Base-by-base conservation (phyloP, 163 green algal species). In the Chloroidium sp. region DNA sequence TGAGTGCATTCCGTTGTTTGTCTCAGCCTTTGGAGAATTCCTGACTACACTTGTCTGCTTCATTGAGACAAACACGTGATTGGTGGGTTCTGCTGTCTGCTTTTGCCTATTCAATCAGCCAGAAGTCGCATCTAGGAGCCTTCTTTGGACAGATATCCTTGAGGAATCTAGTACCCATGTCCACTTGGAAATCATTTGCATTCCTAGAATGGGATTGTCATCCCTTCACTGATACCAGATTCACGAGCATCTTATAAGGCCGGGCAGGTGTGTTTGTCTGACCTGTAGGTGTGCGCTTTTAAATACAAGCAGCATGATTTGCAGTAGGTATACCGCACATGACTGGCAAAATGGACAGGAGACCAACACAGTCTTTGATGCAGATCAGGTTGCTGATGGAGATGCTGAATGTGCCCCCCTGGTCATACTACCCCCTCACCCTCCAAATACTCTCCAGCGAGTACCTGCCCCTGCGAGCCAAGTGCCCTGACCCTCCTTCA, bases 381-480 rank as follows among this genome's bases (percentile, higher is more conserved):
- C 87, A 95, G 90, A 85, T 95, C 14, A 79, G 82, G 72, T 85
- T 97, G 62, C 85, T 97, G 82, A 83, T 92, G 64, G 90, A 89
- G 80, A 95, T 97, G 93, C 84, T 97, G 79, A 82, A 89, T 36
- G 59, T 85, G 13, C 76, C 88, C 10, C 91, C 92, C 0, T 97
- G 92, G 91, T 80, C 85, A 69, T 91, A 92, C 85, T 93, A 91
- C 84, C 92, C 92, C 2, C 89, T 97, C 74, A 93, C 86, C 2
- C 78, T 97, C 58, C 91, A 95, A 78, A 89, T 94, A 67, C 87
- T 95, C 61, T 84, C 80, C 14, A 81, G 83, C 1, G 62, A 85
- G 13, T 87, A 87, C 57, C 78, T 84, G 0, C 76, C 74, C 13
- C 62, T 89, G 12, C 77, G 79, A 0, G 81, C 61, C 74, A 79